phyloP scores from a whole-genome alignment of 2,329 filamentous ascomycete genomes.

The Tothia fuscella region DNA sequence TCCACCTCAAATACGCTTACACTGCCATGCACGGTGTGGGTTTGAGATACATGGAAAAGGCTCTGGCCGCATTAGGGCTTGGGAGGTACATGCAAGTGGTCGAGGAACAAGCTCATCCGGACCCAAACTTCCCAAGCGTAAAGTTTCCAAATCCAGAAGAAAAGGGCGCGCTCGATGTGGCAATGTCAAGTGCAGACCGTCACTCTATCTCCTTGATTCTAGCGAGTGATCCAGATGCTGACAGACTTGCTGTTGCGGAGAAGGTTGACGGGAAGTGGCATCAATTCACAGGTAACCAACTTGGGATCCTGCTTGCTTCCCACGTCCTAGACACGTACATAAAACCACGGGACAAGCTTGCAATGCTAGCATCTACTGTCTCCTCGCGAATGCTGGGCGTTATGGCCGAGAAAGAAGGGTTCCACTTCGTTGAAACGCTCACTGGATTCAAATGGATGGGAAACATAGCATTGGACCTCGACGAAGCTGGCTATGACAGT shows the following conservation, averaged over 20 bases:
- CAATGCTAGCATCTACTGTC: slow-evolving; percentile 51
- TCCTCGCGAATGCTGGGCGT: slow-evolving; percentile 50
- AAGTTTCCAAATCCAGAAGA: slow-evolving; percentile 56
- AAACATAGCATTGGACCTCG: slow-evolving; percentile 44
- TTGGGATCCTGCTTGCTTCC: slow-evolving; percentile 48
- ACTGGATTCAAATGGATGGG: slow-evolving; percentile 60
- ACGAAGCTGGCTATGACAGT: slow-evolving; percentile 36
- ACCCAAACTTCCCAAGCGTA: slow-evolving; percentile 53
- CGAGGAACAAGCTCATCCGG: slow-evolving; percentile 40
- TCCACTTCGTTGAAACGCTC: slow-evolving; percentile 48
- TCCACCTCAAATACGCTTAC: slow-evolving; percentile 36
- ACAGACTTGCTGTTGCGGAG: slow-evolving; percentile 50
- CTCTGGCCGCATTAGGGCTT: slow-evolving; percentile 27
- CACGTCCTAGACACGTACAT: slow-evolving; percentile 41
- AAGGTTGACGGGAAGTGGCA: slow-evolving; percentile 45
- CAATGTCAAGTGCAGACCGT: slow-evolving; percentile 42
- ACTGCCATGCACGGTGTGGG: slow-evolving; percentile 48
- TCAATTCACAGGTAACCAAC: slow-evolving; percentile 53
- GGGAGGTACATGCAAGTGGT: slow-evolving; percentile 36
- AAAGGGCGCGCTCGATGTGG: slow-evolving; percentile 47
- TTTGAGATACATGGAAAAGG: slow-evolving; percentile 33
- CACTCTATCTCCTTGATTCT: slow-evolving; percentile 40
- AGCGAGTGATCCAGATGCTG: slow-evolving; percentile 54
- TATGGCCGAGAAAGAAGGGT: slow-evolving; percentile 43
- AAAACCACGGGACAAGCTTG: slow-evolving; percentile 30